Conservation (phyloP, 1,284 basidiomycete genomes). For the Malassezia japonica region DNA sequence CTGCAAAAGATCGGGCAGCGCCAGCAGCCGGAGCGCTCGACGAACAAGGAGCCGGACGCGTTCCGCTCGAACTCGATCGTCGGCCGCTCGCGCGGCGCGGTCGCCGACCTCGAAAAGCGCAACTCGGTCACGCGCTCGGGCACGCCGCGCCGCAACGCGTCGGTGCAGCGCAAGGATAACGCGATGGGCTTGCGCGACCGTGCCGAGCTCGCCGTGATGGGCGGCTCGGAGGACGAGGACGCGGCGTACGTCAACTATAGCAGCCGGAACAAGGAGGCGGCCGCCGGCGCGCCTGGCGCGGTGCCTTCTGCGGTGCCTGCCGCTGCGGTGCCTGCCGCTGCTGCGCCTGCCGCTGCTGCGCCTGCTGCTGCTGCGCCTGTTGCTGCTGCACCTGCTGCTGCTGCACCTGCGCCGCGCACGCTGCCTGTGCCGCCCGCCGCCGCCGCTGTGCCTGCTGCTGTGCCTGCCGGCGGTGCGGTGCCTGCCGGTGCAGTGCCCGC, state of each 20-base stretch:
- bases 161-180: conserved; percentile 6
- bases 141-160: neutral
- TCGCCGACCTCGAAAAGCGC: neutral
- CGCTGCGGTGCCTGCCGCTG: neutral
- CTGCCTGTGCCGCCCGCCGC: no score
- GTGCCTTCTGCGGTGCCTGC: neutral
- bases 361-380: neutral
- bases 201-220: conserved; percentile 4
- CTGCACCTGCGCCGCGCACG: neutral
- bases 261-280: neutral
- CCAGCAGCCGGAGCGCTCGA: neutral
- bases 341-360: neutral
- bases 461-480: no score
- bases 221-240: neutral
- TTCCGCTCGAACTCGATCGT: conserved; percentile 4
- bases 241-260: neutral
- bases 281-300: neutral
- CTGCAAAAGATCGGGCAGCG: conserved; percentile 1
- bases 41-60: neutral
- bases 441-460: no score
- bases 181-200: conserved; percentile 3
- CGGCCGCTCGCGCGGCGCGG: neutral
- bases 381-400: neutral
- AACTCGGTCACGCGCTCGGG: neutral
- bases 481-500: no score